Percentiles rank a stretch among this genome's conserved stretches.
phyloP scores from a whole-genome alignment of 805 yeast species.

The Barnettozyma wickerhamii region DNA sequence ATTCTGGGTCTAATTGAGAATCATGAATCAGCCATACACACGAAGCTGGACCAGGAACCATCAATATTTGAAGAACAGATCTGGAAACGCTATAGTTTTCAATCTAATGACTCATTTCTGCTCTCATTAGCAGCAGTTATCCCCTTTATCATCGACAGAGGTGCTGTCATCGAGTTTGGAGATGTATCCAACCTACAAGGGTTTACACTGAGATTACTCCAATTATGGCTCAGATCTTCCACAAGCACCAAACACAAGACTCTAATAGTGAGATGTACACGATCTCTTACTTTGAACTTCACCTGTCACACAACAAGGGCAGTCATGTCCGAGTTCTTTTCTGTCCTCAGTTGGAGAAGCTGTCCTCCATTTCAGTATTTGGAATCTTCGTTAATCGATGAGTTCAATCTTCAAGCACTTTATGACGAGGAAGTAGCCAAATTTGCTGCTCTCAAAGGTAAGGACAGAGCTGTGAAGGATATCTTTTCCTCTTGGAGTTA shows the following conservation, averaged over 20 bases:
- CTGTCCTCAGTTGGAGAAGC: constrained; percentile 15
- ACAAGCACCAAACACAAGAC: constrained; percentile 2
- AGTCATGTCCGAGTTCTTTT: constrained; percentile 15
- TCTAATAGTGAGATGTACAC: constrained; percentile 3
- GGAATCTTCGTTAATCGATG: constrained; percentile 1
- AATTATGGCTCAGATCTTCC: constrained; percentile 12
- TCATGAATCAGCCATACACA: not conserved
- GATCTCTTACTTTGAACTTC: constrained; percentile 3
- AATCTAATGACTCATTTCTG: constrained; percentile 9
- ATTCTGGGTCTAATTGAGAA: not conserved
- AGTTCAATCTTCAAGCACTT: not conserved
- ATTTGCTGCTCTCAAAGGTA: constrained; percentile 1
- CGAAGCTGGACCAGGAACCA: constrained; percentile 2
- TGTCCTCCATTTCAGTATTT: not conserved
- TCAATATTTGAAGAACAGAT: not conserved
- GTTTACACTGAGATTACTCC: constrained; percentile 14
- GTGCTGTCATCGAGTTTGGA: not conserved
- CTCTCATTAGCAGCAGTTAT: constrained; percentile 3
- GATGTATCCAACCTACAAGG: constrained; percentile 6
- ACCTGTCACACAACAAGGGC: constrained; percentile 1
- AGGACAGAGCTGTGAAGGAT: constrained; percentile 4
- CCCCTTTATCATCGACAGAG: not conserved
- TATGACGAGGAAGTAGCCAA: constrained; percentile 4
- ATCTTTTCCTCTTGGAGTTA: constrained; percentile 4
- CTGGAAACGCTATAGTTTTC: constrained; percentile 3